Evolutionary conservation across 148 eudicot genomes (phyloP).

Genomic region (Nepenthes mirabilis): DNA sequence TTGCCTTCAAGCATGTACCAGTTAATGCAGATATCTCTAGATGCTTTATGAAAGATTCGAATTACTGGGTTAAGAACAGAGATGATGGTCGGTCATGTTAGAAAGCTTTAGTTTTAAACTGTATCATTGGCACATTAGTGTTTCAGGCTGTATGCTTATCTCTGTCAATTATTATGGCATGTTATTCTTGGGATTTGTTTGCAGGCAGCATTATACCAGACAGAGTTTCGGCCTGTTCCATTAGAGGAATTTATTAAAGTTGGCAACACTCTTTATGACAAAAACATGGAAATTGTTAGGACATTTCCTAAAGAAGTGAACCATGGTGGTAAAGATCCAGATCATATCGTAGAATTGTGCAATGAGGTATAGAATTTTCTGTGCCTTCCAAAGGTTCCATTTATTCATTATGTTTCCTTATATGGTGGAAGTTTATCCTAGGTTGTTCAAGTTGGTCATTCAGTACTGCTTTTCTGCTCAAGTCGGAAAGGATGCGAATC

Average conservation of each 20-base stretch:
- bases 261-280: slow-evolving; percentile 72
- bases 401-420: slow-evolving; percentile 1
- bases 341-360: slow-evolving; percentile 91
- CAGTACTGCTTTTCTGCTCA: slow-evolving; percentile 89
- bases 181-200: slow-evolving; percentile 7
- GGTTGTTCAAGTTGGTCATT: slow-evolving; percentile 97
- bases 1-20: too few relatives aligned
- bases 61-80: too few relatives aligned
- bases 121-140: too few relatives aligned
- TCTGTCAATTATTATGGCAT: slow-evolving; percentile 1
- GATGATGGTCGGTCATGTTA: too few relatives aligned
- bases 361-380: slow-evolving; percentile 54
- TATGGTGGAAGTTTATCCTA: slow-evolving; percentile 10
- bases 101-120: too few relatives aligned
- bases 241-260: slow-evolving; percentile 90
- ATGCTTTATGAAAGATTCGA: too few relatives aligned
- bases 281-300: slow-evolving; percentile 67
- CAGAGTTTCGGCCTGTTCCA: slow-evolving; percentile 97
- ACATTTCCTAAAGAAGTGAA: slow-evolving; percentile 58
- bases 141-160: background rate
- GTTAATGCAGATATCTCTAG: too few relatives aligned
- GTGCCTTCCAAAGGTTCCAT: background rate
- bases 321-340: slow-evolving; percentile 95
- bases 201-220: slow-evolving; percentile 95
- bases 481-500: slow-evolving; percentile 99